A percentile compares a stretch with the other conserved stretches of the same genome.
Evolutionary conservation across 1,284 basidiomycete species (phyloP).

Genomic region (Microbotryomycetes sp.): DNA sequence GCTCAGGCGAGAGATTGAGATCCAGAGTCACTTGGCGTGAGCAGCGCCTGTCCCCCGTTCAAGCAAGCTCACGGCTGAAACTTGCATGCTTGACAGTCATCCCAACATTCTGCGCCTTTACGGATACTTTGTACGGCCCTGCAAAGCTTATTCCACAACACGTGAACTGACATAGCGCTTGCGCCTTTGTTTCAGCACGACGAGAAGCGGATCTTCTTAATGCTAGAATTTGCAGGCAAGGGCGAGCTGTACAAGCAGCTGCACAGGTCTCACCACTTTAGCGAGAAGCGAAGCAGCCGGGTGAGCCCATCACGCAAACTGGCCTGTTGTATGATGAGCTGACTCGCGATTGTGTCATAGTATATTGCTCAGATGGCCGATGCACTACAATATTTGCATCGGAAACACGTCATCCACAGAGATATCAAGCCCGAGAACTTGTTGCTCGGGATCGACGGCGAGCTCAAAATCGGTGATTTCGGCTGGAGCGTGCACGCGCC

Average conservation of each 20-base stretch:
- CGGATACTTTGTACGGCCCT: constrained; percentile 66
- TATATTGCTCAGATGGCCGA: constrained; percentile 99
- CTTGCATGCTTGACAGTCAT: constrained; percentile 53
- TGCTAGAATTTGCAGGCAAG: constrained; percentile 92
- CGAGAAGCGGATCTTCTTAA: constrained; percentile 93
- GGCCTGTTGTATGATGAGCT: no score
- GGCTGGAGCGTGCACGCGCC: constrained; percentile 99
- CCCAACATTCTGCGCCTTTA: constrained; percentile 90
- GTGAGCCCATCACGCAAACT: no score
- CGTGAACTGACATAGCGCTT: no score
- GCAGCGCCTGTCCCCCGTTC: no score
- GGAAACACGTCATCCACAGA: constrained; percentile 95
- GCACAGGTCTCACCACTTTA: constrained; percentile 73
- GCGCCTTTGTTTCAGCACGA: constrained; percentile 68
- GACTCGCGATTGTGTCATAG: constrained; percentile 41
- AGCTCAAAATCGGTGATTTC: constrained; percentile 97
- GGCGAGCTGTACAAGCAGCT: constrained; percentile 96
- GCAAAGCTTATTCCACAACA: no score
- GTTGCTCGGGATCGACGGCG: constrained; percentile 87
- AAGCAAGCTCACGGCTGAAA: no score
- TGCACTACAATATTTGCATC: constrained; percentile 83
- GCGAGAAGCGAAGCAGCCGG: constrained; percentile 69
- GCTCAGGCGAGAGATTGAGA: constrained; percentile 94
- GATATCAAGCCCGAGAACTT: constrained; percentile 99
- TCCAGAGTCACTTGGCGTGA: constrained; percentile 82